Percentiles rank a stretch among this genome's conserved stretches.
Evolutionary conservation across 768 basidiomycete genomes (phyloP).

Genomic region (Clathrus columnatus): DNA sequence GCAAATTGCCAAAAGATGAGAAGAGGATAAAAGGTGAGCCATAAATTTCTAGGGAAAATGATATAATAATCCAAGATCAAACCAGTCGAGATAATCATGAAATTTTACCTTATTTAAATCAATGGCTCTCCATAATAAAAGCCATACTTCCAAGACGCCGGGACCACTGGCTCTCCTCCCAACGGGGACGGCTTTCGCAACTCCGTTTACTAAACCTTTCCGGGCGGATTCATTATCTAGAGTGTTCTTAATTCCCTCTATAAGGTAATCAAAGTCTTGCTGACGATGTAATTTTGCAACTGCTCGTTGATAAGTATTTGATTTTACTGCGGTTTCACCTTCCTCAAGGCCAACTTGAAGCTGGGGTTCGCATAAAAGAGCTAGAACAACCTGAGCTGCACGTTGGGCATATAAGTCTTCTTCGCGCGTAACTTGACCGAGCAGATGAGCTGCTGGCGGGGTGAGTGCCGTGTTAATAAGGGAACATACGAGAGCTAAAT

Average conservation of each 20-base stretch:
- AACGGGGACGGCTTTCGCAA: neutral
- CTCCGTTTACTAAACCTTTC: slow-evolving; percentile 1
- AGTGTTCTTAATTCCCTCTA: slow-evolving; percentile 52
- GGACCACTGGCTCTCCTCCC: slow-evolving; percentile 10
- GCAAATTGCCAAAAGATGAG: neutral
- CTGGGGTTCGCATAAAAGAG: slow-evolving; percentile 2
- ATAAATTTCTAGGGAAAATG: slow-evolving; percentile 72
- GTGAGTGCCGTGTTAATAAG: slow-evolving; percentile 86
- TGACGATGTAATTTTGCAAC: slow-evolving; percentile 89
- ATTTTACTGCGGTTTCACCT: slow-evolving; percentile 18
- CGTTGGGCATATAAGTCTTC: slow-evolving; percentile 12
- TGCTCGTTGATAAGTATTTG: slow-evolving; percentile 90
- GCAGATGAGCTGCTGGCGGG: slow-evolving; percentile 30
- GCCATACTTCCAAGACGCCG: slow-evolving; percentile 9
- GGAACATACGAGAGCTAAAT: slow-evolving; percentile 90
- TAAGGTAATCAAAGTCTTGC: slow-evolving; percentile 80
- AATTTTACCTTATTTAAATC: slow-evolving; percentile 79
- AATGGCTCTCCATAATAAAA: slow-evolving; percentile 81
- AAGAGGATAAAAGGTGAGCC: slow-evolving; percentile 50
- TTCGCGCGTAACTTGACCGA: slow-evolving; percentile 3
- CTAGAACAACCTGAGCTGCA: slow-evolving; percentile 13
- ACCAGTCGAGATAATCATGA: neutral
- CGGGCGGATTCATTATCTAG: slow-evolving; percentile 13
- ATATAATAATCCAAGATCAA: neutral
- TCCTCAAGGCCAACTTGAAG: neutral